Conservation (phyloP, 768 basidiomycete genomes). For the Collybia sordida region DNA sequence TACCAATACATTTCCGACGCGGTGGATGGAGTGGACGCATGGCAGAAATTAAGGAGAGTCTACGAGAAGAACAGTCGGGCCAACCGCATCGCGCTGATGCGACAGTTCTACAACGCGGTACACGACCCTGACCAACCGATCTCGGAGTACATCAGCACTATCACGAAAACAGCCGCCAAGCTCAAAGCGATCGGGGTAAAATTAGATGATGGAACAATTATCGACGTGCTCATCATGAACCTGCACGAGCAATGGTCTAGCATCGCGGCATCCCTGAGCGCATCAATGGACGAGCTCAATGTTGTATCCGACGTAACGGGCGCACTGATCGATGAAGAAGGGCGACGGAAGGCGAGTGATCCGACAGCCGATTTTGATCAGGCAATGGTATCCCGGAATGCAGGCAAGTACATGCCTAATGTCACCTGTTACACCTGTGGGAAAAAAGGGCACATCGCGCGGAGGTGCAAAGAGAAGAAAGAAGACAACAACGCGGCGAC, state of each 20-base stretch:
- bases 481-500: too few relatives aligned
- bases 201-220: background rate
- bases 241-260: background rate
- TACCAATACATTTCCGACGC: conserved; percentile 15
- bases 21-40: conserved; percentile 7
- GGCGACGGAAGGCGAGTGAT: too few relatives aligned
- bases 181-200: background rate
- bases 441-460: too few relatives aligned
- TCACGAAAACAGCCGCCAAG: background rate
- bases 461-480: too few relatives aligned
- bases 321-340: background rate
- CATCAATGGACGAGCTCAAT: background rate
- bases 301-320: background rate
- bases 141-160: background rate
- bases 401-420: too few relatives aligned
- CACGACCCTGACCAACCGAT: conserved; percentile 1
- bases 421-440: too few relatives aligned
- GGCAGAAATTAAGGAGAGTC: conserved; percentile 7
- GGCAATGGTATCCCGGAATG: too few relatives aligned
- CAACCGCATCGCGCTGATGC: conserved; percentile 17
- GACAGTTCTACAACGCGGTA: conserved; percentile 13
- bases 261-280: background rate
- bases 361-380: too few relatives aligned
- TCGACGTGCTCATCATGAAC: conserved; percentile 4
- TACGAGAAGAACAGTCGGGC: conserved; percentile 21